phyloP scores from a whole-genome alignment of 2,329 filamentous ascomycete species.

The Plectosphaerella sp. region DNA sequence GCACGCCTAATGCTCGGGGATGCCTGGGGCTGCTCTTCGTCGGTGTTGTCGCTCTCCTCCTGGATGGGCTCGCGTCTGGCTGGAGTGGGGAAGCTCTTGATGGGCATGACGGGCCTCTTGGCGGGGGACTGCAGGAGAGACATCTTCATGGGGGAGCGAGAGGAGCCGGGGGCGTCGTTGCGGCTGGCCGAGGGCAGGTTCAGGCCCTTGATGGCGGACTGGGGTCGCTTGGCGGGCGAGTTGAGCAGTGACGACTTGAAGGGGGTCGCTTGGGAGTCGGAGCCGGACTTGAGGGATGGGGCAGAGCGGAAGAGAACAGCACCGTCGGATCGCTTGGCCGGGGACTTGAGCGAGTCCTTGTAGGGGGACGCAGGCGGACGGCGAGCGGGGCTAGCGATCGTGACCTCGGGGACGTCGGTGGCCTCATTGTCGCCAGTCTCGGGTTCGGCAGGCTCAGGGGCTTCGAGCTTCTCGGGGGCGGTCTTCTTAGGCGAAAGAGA shows the following conservation, averaged over 20 bases:
- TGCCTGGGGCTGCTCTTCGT: background rate
- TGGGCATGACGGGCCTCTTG: conserved; percentile 40
- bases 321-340: conserved; percentile 49
- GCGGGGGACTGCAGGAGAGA: conserved; percentile 49
- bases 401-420: conserved; percentile 6
- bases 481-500: conserved; percentile 16
- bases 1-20: background rate
- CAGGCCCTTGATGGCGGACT: conserved; percentile 37
- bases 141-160: conserved; percentile 37
- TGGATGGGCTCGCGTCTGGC: conserved; percentile 13
- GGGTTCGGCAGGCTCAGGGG: conserved; percentile 1
- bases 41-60: background rate
- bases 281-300: conserved; percentile 25
- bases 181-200: conserved; percentile 19
- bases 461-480: conserved; percentile 9
- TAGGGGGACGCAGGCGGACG: conserved; percentile 46
- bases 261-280: conserved; percentile 12
- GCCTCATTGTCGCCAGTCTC: conserved; percentile 3
- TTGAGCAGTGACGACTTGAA: conserved; percentile 37
- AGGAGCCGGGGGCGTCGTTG: conserved; percentile 14
- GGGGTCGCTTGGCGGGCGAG: conserved; percentile 47
- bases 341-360: conserved; percentile 52
- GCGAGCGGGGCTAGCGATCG: conserved; percentile 51
- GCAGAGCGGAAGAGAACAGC: conserved; percentile 23
- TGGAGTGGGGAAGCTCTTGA: conserved; percentile 28